Evolutionary conservation across 148 eudicot species (phyloP), one percentile per base, ranked within the genome.

Genomic region (Gaultheria prostrata): DNA sequence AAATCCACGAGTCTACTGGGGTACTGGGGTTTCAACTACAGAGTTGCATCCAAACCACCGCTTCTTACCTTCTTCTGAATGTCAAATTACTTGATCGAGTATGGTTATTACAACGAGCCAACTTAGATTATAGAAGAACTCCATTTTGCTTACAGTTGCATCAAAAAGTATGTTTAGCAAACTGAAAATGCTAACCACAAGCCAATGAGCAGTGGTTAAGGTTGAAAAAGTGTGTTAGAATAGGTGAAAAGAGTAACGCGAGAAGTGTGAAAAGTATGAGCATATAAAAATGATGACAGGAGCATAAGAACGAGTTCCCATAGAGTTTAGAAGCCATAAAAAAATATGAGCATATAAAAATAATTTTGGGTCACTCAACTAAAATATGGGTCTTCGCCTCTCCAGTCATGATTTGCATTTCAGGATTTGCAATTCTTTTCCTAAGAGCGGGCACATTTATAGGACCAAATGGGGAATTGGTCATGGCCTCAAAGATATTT

Each of bases 21-120:
- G n/a, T n/a, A n/a, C n/a, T n/a, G 39, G 43, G 4, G 39, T 78
- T 53, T 76, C 35, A 49, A 76, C 30, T 51, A 15, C 45, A 53
- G 65, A 78, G 80, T 54, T 18, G 28, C 43, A 53, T 51, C 80
- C 65, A 53, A 51, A 54, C 8, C 30, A 76, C 33, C 49, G 11
- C 53, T 48, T 76, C 57, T 49, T 48, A 35, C 77, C 77, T 74
- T 76, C 32, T 78, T 20, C 1, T 32, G 18, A 13, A 56, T 46
- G 63, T 53, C 26, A 78, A 77, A n/a, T n/a, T n/a, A n/a, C 63
- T 28, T 76, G 79, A 50, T 77, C 14, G 28, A 74, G 46, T 43
- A n/a, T 43, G 28, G 28, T 46, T n/a, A 45, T 75, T 46, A 46
- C 49, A 1, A 32, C 32, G 18, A 70, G 20, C 21, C 75, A 13